A percentile compares a stretch with the other conserved stretches of the same genome.
phyloP scores from a whole-genome alignment of 768 basidiomycete species.

The Paxillus involutus region DNA sequence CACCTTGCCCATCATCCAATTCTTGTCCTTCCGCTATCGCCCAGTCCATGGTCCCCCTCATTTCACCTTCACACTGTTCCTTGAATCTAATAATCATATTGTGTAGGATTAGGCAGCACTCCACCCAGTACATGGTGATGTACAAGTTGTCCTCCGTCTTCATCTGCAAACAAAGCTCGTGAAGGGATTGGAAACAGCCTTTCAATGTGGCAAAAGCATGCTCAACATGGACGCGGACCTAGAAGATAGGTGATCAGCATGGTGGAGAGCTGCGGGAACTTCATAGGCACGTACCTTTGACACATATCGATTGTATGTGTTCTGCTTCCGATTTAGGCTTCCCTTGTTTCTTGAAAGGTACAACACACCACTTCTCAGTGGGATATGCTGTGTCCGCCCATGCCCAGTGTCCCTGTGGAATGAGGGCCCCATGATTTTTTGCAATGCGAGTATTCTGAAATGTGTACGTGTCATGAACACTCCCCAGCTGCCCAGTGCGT shows the following conservation, averaged over 20 bases:
- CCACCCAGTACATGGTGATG: neutral
- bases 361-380: neutral
- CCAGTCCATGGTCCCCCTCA: too few relatives aligned
- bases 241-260: neutral
- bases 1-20: too few relatives aligned
- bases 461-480: slow-evolving; percentile 8
- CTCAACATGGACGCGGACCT: neutral
- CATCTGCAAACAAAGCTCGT: neutral
- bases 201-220: too few relatives aligned
- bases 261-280: too few relatives aligned
- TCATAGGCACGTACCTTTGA: neutral
- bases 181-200: too few relatives aligned
- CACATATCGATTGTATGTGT: neutral
- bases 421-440: neutral
- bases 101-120: neutral
- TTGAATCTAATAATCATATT: slow-evolving; percentile 7
- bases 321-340: neutral
- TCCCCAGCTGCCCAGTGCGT: slow-evolving; percentile 8
- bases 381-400: slow-evolving; percentile 6
- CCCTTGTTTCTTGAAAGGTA: neutral
- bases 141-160: neutral
- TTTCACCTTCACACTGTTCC: neutral
- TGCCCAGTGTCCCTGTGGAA: neutral
- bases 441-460: slow-evolving; percentile 2
- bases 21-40: neutral